Evolutionary conservation across 495 filamentous ascomycete genomes (phyloP).

Genomic region (Penicillium soppii): DNA sequence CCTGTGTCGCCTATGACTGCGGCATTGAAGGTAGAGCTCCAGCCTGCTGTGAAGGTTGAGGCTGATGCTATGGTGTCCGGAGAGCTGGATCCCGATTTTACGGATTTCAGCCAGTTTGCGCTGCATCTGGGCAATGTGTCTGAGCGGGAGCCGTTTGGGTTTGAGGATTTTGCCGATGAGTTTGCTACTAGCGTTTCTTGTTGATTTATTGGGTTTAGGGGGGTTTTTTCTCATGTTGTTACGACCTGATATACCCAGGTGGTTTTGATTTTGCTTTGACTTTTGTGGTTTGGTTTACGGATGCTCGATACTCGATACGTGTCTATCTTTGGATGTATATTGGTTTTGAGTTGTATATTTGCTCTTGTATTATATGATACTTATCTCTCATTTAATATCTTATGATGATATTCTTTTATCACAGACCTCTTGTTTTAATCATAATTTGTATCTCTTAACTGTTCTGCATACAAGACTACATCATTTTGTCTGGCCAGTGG

Average conservation of each 20-base stretch:
- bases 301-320: neutral
- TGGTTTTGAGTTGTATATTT: slow-evolving; percentile 23
- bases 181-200: slow-evolving; percentile 33
- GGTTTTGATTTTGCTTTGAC: slow-evolving; percentile 5
- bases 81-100: slow-evolving; percentile 30
- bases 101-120: slow-evolving; percentile 42
- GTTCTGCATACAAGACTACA: too few relatives aligned
- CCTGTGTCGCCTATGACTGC: slow-evolving; percentile 37
- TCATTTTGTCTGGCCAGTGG: too few relatives aligned
- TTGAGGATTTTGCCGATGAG: slow-evolving; percentile 40
- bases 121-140: slow-evolving; percentile 28
- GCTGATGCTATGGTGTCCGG: slow-evolving; percentile 28
- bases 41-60: slow-evolving; percentile 11
- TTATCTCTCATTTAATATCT: slow-evolving; percentile 5
- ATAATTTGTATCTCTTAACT: too few relatives aligned
- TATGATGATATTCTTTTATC: neutral
- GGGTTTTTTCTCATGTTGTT: too few relatives aligned
- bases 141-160: slow-evolving; percentile 28
- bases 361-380: slow-evolving; percentile 23
- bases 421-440: too few relatives aligned
- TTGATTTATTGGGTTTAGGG: too few relatives aligned
- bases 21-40: too few relatives aligned
- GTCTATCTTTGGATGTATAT: slow-evolving; percentile 16
- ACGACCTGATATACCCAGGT: slow-evolving; percentile 13
- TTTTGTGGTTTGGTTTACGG: neutral